Percentiles rank a stretch among this genome's conserved stretches.
Evolutionary conservation across 768 basidiomycete genomes (phyloP).

Genomic region (Xerocomellus dryophilus): DNA sequence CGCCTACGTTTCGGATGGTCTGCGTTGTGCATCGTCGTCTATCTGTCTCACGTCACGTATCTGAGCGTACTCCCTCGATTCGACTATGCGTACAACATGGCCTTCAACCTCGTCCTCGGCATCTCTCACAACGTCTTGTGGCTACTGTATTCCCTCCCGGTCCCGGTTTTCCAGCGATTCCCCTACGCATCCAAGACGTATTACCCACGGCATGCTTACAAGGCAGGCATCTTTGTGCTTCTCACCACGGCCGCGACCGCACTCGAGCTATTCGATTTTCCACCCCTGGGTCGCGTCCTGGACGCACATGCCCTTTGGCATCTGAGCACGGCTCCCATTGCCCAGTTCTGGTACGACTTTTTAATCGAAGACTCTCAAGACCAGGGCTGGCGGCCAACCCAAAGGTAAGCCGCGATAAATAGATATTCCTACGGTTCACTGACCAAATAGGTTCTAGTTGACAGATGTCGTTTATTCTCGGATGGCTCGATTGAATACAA

Average conservation of each 20-base stretch:
- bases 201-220: slow-evolving; percentile 51
- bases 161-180: slow-evolving; percentile 52
- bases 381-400: slow-evolving; percentile 57
- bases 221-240: slow-evolving; percentile 58
- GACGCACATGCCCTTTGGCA: slow-evolving; percentile 98
- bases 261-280: slow-evolving; percentile 90
- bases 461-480: slow-evolving; percentile 2
- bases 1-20: slow-evolving; percentile 40
- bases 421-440: slow-evolving; percentile 1
- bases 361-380: slow-evolving; percentile 70
- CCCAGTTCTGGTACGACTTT: slow-evolving; percentile 83
- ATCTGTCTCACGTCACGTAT: slow-evolving; percentile 74
- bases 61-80: slow-evolving; percentile 73
- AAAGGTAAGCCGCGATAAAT: slow-evolving; percentile 22
- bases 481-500: neutral
- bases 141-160: slow-evolving; percentile 62
- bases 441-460: slow-evolving; percentile 14
- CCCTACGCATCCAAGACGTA: slow-evolving; percentile 53
- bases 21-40: slow-evolving; percentile 51
- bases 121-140: slow-evolving; percentile 79
- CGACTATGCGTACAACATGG: slow-evolving; percentile 92
- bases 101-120: slow-evolving; percentile 76
- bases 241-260: slow-evolving; percentile 71
- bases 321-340: slow-evolving; percentile 74
- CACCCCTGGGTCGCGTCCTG: slow-evolving; percentile 67